These are phyloP conservation scores for Saccharomycopsis fermentans DNA, from an alignment of 805 yeast genomes.

Conservation along the genomic window DNA sequence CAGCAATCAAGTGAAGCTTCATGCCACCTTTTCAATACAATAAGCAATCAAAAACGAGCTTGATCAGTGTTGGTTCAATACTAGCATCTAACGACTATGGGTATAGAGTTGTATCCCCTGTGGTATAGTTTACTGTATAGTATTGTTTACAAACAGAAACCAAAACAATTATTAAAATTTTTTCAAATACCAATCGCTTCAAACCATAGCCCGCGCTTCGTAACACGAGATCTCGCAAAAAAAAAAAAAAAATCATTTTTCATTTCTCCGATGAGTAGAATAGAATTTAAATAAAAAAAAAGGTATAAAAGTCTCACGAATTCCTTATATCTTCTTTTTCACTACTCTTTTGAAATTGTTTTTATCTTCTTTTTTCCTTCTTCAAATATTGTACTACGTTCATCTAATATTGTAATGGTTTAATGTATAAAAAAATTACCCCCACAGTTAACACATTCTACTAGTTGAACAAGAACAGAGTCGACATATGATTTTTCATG, in stretches of 20 bases:
- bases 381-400: slow-evolving; percentile 14
- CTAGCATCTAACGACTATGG: too few species aligned
- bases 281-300: not conserved
- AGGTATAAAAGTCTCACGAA: not conserved
- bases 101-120: not conserved
- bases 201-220: not conserved
- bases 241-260: not conserved
- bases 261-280: not conserved
- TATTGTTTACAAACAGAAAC: slow-evolving; percentile 1
- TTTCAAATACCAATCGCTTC: not conserved
- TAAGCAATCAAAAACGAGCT: too few species aligned
- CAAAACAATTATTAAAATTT: not conserved
- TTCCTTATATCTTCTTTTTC: not conserved
- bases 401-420: slow-evolving; percentile 18
- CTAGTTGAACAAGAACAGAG: slow-evolving; percentile 17
- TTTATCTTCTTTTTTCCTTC: slow-evolving; percentile 1
- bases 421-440: slow-evolving; percentile 11
- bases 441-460: slow-evolving; percentile 15
- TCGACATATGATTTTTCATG: slow-evolving; percentile 3
- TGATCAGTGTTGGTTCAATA: too few species aligned
- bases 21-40: too few species aligned
- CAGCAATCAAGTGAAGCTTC: too few species aligned
- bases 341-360: not conserved
- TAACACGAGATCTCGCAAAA: too few species aligned
- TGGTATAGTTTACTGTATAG: not conserved